A percentile compares a stretch with the other conserved stretches of the same genome.
phyloP scores from a whole-genome alignment of 495 filamentous ascomycete species.

The Hyaloscypha variabilis region DNA sequence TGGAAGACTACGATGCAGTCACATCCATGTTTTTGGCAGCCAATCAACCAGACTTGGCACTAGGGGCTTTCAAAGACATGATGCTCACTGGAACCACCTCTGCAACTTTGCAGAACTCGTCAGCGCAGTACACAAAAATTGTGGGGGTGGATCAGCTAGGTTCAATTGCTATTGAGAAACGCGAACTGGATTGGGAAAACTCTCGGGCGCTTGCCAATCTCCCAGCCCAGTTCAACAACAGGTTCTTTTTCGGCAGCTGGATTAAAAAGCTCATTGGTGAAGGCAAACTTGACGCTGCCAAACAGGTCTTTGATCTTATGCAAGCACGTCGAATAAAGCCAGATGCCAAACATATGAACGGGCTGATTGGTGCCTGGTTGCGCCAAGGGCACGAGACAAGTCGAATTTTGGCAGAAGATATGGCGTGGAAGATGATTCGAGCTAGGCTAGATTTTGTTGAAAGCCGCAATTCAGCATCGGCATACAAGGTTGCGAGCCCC shows the following conservation, averaged over 20 bases:
- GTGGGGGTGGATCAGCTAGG: conserved; percentile 27
- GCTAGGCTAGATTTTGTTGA: conserved; percentile 61
- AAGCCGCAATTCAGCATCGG: conserved; percentile 32
- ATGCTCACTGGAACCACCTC: conserved; percentile 64
- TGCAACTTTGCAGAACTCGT: conserved; percentile 44
- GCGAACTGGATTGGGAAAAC: conserved; percentile 54
- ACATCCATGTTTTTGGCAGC: conserved; percentile 63
- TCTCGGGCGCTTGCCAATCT: conserved; percentile 53
- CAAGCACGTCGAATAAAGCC: conserved; percentile 64
- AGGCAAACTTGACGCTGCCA: conserved; percentile 69
- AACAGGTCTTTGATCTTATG: conserved; percentile 68
- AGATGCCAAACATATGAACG: conserved; percentile 73
- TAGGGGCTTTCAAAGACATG: conserved; percentile 82
- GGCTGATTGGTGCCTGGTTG: conserved; percentile 74
- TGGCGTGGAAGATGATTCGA: conserved; percentile 79
- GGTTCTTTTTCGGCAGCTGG: conserved; percentile 82
- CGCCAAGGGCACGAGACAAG: conserved; percentile 56
- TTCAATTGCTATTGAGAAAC: conserved; percentile 42
- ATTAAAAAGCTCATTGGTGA: conserved; percentile 77
- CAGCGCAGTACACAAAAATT: conserved; percentile 44
- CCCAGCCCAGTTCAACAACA: conserved; percentile 67
- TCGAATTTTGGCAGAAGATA: conserved; percentile 63
- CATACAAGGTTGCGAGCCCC: conserved; percentile 19
- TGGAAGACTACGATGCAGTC: conserved; percentile 75
- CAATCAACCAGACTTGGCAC: conserved; percentile 60